A percentile compares a stretch with the other conserved stretches of the same genome.
Evolutionary conservation across 1,284 basidiomycete species (phyloP).

Genomic region (Apiotrichum porosum): DNA sequence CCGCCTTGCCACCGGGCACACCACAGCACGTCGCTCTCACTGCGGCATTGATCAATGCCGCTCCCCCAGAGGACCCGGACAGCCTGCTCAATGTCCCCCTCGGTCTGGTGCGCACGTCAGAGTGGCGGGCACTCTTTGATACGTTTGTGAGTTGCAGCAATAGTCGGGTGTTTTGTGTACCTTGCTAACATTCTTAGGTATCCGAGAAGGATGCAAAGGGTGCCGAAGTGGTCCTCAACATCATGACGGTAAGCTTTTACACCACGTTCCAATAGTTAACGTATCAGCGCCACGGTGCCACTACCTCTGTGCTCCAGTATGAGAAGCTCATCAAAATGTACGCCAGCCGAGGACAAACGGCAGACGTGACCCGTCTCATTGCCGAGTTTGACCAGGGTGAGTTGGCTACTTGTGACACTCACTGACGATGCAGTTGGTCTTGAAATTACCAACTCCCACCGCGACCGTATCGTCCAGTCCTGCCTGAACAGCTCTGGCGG

Average conservation of each 20-base stretch:
- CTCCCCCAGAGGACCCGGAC: not conserved
- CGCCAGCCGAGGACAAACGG: conserved; percentile 20
- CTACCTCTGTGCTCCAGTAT: conserved; percentile 7
- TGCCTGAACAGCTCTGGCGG: conserved; percentile 20
- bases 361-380: conserved; percentile 21
- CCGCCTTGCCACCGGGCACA: conserved; percentile 1
- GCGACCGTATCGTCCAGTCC: conserved; percentile 31
- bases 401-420: not conserved
- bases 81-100: conserved; percentile 22
- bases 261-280: not conserved
- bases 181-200: not conserved
- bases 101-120: conserved; percentile 30
- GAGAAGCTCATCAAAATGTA: conserved; percentile 19
- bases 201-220: conserved; percentile 7
- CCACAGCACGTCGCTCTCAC: conserved; percentile 20
- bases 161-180: not conserved
- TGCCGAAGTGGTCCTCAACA: conserved; percentile 14
- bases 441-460: conserved; percentile 16
- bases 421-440: conserved; percentile 19
- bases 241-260: conserved; percentile 10
- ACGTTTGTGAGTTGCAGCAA: conserved; percentile 24
- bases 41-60: conserved; percentile 3
- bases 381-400: conserved; percentile 20
- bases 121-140: conserved; percentile 40
- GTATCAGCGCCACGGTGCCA: conserved; percentile 12